These are phyloP conservation scores for Fusarium keratoplasticum DNA, from an alignment of 2,329 filamentous ascomycete species.

Conservation along the genomic window DNA sequence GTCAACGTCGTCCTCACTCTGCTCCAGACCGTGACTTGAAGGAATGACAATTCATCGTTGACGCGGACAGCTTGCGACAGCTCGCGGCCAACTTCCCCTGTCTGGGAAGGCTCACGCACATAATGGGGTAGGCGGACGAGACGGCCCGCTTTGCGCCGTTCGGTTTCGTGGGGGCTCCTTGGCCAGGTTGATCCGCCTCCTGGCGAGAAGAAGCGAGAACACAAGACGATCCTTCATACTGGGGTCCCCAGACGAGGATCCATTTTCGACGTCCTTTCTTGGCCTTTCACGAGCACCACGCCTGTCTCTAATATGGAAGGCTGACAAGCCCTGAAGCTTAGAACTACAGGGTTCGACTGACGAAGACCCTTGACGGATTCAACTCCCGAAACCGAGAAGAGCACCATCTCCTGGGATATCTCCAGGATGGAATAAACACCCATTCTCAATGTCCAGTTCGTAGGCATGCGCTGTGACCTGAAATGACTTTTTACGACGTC, in stretches of 20 bases:
- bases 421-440: not conserved
- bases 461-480: not conserved
- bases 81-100: not conserved
- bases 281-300: constrained; percentile 1
- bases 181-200: not conserved
- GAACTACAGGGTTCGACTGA: not conserved
- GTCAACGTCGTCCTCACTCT: not conserved
- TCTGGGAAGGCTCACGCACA: no score
- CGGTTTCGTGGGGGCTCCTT: not conserved
- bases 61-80: not conserved
- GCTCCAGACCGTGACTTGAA: not conserved
- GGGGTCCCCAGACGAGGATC: constrained; percentile 23
- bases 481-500: not conserved
- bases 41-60: not conserved
- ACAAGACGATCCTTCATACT: constrained; percentile 10
- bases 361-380: not conserved
- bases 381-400: not conserved
- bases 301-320: not conserved
- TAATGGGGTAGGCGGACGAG: not conserved
- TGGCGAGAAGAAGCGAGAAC: not conserved
- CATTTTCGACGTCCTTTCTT: constrained; percentile 32
- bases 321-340: not conserved
- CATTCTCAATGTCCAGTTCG: not conserved
- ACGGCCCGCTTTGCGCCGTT: constrained; percentile 2
- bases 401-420: not conserved